These are phyloP conservation scores for Aspergillus diversus DNA, from an alignment of 495 filamentous ascomycete species.

Conservation along the genomic window DNA sequence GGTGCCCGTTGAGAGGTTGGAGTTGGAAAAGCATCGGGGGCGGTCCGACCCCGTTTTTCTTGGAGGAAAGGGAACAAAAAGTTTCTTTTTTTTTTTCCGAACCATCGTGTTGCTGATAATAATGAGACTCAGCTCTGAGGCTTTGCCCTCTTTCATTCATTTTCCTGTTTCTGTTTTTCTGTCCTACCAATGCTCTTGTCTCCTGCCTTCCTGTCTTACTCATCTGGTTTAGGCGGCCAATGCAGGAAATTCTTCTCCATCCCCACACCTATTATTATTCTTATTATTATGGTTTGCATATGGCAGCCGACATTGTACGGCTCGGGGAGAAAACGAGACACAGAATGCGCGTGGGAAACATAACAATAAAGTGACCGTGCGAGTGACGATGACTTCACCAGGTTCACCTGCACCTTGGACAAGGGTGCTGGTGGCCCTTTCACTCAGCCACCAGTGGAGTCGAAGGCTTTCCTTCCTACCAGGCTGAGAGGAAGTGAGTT, in stretches of 20 bases:
- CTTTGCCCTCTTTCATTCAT: constrained; percentile 4
- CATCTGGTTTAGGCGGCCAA: background rate
- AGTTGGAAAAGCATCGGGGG: background rate
- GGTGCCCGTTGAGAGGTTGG: background rate
- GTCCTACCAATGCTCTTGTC: background rate
- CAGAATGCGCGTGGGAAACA: background rate
- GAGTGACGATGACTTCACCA: constrained; percentile 18
- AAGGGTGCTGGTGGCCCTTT: constrained; percentile 2
- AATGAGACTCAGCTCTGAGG: background rate
- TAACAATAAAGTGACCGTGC: constrained; percentile 13
- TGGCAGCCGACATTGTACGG: background rate
- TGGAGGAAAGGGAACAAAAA: background rate
- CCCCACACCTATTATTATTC: background rate
- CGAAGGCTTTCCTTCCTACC: background rate
- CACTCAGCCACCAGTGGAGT: constrained; percentile 5
- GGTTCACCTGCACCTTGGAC: constrained; percentile 19
- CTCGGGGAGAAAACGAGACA: background rate
- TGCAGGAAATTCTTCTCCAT: background rate
- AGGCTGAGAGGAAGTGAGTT: background rate
- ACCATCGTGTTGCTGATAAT: background rate
- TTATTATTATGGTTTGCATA: background rate
- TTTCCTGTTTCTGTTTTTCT: constrained; percentile 5
- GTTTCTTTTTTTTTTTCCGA: background rate
- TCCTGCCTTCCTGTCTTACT: background rate
- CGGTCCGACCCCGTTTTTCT: background rate